Conservation (phyloP, 2,329 filamentous ascomycete species). For the Sarocladiaceae sp. region DNA sequence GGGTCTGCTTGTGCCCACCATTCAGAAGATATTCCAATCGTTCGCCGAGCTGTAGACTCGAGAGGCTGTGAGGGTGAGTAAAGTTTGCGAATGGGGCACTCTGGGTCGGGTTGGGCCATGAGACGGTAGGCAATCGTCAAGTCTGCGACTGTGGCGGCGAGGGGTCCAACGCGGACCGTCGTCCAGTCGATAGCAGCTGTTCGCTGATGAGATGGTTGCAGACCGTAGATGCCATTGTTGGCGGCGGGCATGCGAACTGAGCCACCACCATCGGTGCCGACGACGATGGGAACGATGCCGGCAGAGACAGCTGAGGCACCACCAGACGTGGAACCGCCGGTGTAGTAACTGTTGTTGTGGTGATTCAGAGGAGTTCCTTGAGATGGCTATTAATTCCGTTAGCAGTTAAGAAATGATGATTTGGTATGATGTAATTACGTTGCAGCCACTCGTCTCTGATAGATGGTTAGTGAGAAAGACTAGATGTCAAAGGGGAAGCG, state of each 20-base stretch:
- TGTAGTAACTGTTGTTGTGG: constrained; percentile 71
- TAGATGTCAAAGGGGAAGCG: constrained; percentile 15
- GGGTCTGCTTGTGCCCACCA: constrained; percentile 50
- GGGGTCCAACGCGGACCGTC: constrained; percentile 65
- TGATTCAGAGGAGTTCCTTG: constrained; percentile 76
- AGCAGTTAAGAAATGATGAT: too few species aligned
- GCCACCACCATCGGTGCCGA: constrained; percentile 74
- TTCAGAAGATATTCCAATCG: constrained; percentile 66
- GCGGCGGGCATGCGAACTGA: constrained; percentile 69
- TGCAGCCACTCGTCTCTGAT: constrained; percentile 3
- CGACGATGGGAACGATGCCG: constrained; percentile 69
- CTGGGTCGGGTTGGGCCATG: constrained; percentile 69
- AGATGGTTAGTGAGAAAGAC: neutral
- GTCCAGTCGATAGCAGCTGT: constrained; percentile 49
- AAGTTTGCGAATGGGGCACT: constrained; percentile 52
- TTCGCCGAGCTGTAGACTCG: constrained; percentile 42
- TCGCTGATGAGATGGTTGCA: constrained; percentile 75
- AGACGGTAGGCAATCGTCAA: constrained; percentile 77
- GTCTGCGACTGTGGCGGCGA: constrained; percentile 72
- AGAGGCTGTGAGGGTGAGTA: constrained; percentile 57
- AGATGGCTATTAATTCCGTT: constrained; percentile 36
- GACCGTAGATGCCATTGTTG: constrained; percentile 76
- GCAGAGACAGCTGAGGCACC: constrained; percentile 65
- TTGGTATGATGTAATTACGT: too few species aligned
- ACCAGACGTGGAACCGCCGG: constrained; percentile 77